Evolutionary conservation across 176 grass and related monocot species (phyloP), one percentile per base, ranked within the genome.

Genomic region (Raddia guianensis): DNA sequence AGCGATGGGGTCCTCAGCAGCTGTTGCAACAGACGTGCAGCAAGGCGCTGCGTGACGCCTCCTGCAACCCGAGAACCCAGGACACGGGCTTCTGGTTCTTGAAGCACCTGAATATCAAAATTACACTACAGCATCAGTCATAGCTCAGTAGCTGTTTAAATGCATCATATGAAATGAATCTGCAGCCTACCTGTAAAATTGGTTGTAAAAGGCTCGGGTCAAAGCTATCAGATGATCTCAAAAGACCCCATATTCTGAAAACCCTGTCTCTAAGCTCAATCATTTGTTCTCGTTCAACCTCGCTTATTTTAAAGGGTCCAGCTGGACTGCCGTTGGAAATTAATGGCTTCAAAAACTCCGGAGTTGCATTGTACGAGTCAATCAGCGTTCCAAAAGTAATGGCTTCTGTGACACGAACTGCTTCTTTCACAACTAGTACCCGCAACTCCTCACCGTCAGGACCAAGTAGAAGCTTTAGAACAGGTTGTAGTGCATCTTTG

Each of bases 401-500:
- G 70, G 96, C 96, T 85, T 98, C 92, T 70, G 84, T 93, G 15
- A 98, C 96, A 75, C 86, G 86, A 66, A 95, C 83, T 46, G 96
- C 90, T 74, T 98, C 96, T 88, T 95, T 98, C 78, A 98, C 93
- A 73, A 98, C 90, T 47, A 98, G 79, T 43, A 66, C 56, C 54
- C 92, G 93, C 64, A 98, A 59, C 72, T 93, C 88, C 73, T 98
- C 96, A 48, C 92, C 92, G 79, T 85, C 92, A 54, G 90, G 88
- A 65, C 88, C 82, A 53, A 98, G 71, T 20, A 98, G 51, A 84
- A 95, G 88, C 83, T 95, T 98, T 60, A 98, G 75, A 84, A 98
- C 90, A 43, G 96, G 96, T 43, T 93, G 96, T 33, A 98, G 82
- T 80, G 96, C 96, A 83, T 98, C 96, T 91, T 93, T 98, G 7